phyloP scores from a whole-genome alignment of 208 protist genomes.

The Wallacemonas collosoma region DNA sequence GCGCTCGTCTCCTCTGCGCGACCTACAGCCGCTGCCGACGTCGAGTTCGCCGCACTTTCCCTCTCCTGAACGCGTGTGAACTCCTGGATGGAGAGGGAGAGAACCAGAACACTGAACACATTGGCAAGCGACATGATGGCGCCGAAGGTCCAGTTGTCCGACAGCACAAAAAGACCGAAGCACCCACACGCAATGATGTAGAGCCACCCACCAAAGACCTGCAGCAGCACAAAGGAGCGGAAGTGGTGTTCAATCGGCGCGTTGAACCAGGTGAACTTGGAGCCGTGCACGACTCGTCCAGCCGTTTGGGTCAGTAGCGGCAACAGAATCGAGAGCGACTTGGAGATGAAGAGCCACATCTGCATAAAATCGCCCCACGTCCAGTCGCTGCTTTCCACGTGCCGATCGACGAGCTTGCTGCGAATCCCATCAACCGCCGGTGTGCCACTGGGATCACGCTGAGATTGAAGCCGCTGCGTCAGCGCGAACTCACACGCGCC shows the following conservation, averaged over 20 bases:
- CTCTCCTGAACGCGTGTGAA: conserved; percentile 24
- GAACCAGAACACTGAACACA: conserved; percentile 43
- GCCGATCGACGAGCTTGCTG: not conserved
- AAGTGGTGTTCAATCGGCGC: conserved; percentile 5
- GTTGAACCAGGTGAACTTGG: conserved; percentile 26
- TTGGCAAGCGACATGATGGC: conserved; percentile 30
- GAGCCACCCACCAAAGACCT: conserved; percentile 52
- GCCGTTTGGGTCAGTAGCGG: conserved; percentile 31
- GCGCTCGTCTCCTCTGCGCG: not conserved
- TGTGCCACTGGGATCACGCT: not conserved
- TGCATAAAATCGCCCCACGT: conserved; percentile 30
- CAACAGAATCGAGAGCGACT: conserved; percentile 42
- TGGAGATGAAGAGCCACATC: conserved; percentile 33
- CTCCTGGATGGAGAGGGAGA: conserved; percentile 42
- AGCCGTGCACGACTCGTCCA: conserved; percentile 8
- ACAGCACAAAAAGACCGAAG: conserved; percentile 46
- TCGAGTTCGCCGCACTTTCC: not conserved
- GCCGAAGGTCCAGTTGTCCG: conserved; percentile 20
- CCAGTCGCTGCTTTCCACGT: conserved; percentile 35
- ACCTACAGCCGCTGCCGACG: not conserved
- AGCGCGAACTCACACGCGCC: conserved; percentile 10
- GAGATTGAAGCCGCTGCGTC: conserved; percentile 21
- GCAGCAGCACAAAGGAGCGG: conserved; percentile 55
- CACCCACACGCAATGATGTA: conserved; percentile 35
- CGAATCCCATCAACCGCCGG: not conserved